Evolutionary conservation across 2,329 filamentous ascomycete species (phyloP).

Genomic region (Allantophomopsis cytisporea): DNA sequence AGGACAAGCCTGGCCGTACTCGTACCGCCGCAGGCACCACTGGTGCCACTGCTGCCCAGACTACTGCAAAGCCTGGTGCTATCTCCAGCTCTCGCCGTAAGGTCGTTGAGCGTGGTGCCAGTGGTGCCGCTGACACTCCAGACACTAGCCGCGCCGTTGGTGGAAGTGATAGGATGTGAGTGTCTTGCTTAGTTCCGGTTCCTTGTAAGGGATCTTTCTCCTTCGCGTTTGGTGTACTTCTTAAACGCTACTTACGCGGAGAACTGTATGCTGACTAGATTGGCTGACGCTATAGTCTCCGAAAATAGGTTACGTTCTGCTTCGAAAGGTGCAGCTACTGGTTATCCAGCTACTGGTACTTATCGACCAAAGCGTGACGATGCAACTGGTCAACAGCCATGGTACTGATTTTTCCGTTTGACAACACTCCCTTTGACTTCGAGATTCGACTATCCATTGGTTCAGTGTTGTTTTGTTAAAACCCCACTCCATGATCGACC

Average conservation of each 20-base stretch:
- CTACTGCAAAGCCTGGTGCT: slow-evolving; percentile 56
- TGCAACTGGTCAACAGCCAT: slow-evolving; percentile 20
- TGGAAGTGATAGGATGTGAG: slow-evolving; percentile 93
- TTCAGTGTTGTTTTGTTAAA: not conserved
- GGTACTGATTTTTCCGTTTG: slow-evolving; percentile 17
- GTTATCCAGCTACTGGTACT: slow-evolving; percentile 25
- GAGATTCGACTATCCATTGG: slow-evolving; percentile 12
- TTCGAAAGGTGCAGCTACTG: slow-evolving; percentile 51
- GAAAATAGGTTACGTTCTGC: slow-evolving; percentile 78
- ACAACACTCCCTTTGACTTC: slow-evolving; percentile 6
- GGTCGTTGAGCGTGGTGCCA: slow-evolving; percentile 57
- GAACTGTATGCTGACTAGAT: slow-evolving; percentile 58
- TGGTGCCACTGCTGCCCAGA: slow-evolving; percentile 39
- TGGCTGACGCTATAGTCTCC: slow-evolving; percentile 74
- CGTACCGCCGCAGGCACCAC: slow-evolving; percentile 53
- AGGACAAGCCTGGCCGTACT: slow-evolving; percentile 61
- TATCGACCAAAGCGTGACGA: slow-evolving; percentile 38
- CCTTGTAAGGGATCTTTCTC: slow-evolving; percentile 79
- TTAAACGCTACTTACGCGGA: slow-evolving; percentile 61
- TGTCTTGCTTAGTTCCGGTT: slow-evolving; percentile 41
- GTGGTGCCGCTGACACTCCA: slow-evolving; percentile 47
- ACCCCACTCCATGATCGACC: too few species aligned
- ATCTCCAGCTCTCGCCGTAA: slow-evolving; percentile 70
- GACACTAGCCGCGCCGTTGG: slow-evolving; percentile 64
- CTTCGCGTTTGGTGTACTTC: slow-evolving; percentile 72